Evolutionary conservation across 2,329 filamentous ascomycete species (phyloP).

Genomic region (Blastomyces parvus): DNA sequence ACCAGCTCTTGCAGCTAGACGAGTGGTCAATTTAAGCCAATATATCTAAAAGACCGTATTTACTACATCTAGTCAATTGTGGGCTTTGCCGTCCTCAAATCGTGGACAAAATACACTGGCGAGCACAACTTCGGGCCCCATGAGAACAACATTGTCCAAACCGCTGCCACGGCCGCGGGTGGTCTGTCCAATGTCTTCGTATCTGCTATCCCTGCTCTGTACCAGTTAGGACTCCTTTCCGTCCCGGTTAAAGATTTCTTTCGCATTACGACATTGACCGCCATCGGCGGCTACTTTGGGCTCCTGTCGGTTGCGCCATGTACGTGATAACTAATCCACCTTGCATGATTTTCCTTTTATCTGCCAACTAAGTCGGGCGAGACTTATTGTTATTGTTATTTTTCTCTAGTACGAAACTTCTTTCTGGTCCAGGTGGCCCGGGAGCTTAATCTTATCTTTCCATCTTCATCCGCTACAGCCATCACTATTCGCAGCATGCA

Average conservation of each 20-base stretch:
- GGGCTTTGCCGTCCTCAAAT: conserved; percentile 38
- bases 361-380: conserved; percentile 8
- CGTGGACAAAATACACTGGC: conserved; percentile 28
- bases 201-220: conserved; percentile 38
- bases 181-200: conserved; percentile 38
- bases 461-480: conserved; percentile 50
- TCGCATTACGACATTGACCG: conserved; percentile 14
- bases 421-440: conserved; percentile 45
- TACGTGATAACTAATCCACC: conserved; percentile 12
- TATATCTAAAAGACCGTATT: neutral
- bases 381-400: conserved; percentile 7
- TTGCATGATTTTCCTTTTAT: conserved; percentile 9
- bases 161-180: conserved; percentile 38
- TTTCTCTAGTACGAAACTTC: conserved; percentile 48
- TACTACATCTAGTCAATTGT: conserved; percentile 27
- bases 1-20: neutral
- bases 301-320: conserved; percentile 53
- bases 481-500: conserved; percentile 57
- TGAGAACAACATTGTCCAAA: conserved; percentile 42
- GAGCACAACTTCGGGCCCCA: conserved; percentile 35
- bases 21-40: neutral
- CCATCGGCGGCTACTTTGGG: conserved; percentile 39
- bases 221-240: conserved; percentile 34
- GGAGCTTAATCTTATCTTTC: conserved; percentile 52
- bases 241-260: conserved; percentile 14